Evolutionary conservation across 2,329 filamentous ascomycete genomes (phyloP), one percentile per base, ranked within the genome.

Genomic region (Chaetomium strumarium): DNA sequence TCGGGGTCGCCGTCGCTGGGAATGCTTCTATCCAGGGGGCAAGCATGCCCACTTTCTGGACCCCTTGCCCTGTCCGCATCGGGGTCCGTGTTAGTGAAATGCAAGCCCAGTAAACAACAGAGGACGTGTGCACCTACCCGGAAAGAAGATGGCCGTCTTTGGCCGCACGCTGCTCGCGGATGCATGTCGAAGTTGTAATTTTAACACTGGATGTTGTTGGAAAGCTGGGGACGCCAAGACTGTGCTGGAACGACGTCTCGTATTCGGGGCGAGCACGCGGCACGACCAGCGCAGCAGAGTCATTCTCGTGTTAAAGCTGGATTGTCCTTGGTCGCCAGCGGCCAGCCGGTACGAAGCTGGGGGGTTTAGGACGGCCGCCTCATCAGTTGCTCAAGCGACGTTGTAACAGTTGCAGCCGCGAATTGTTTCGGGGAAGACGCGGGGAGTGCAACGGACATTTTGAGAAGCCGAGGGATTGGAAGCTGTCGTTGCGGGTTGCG

Each of bases 31-130:
- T 76, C 90, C 92, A 96, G 41, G 89, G 85, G 33, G 78, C 81
- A 52, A 88, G 77, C 90, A 95, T 95, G 69, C 88, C 89, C 47
- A 95, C 86, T 65, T 88, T 85, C 68, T 95, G 90, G 16, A 95
- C 90, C 61, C 90, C 90, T 72, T 95, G 90, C 62, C 89, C 89
- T 91, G 46, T 52, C 53, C 5, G 55, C 34, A 59, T 51, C 29
- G 29, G n/a, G 39, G 17, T 10, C 2, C 33, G 16, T 19, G 47
- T 46, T 16, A 46, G 49, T 40, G 38, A 30, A 30, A 34, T 19
- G 52, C 29, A 42, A 29, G 14, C 5, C 3, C 10, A 13, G 44
- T 31, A 14, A 37, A 16, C 33, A 60, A 52, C 9, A 13, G 17
- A 13, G 17, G 3, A 1, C 7, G 50, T 13, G 13, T 14, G 19